These are phyloP conservation scores for Dioscorea cayenensis DNA, from an alignment of 116 monocot genomes.

Conservation along the genomic window DNA sequence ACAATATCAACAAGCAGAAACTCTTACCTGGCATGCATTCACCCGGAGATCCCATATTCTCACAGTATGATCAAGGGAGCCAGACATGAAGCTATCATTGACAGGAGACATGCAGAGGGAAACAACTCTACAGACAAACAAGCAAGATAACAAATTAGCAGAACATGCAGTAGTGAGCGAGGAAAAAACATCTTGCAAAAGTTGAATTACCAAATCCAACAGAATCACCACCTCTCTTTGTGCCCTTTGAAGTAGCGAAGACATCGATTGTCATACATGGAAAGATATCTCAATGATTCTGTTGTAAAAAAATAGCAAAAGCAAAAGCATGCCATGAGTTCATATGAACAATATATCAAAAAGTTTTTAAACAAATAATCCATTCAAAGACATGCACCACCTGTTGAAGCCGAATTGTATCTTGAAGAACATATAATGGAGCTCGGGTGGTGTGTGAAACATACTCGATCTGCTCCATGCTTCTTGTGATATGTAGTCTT, in stretches of 20 bases:
- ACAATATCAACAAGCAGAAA: slow-evolving; percentile 6
- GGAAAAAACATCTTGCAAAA: neutral
- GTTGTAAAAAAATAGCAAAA: neutral
- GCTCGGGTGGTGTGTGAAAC: slow-evolving; percentile 97
- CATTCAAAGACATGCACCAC: slow-evolving; percentile 18
- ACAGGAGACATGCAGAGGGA: slow-evolving; percentile 99
- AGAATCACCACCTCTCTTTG: slow-evolving; percentile 59
- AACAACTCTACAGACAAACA: slow-evolving; percentile 61
- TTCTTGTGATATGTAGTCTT: slow-evolving; percentile 97
- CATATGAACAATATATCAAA: neutral
- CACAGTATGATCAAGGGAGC: slow-evolving; percentile 92
- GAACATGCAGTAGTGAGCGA: neutral
- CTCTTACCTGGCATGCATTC: slow-evolving; percentile 93
- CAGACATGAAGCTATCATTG: slow-evolving; percentile 99
- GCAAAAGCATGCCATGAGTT: neutral
- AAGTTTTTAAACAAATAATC: neutral
- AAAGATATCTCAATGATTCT: slow-evolving; percentile 87
- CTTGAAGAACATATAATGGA: slow-evolving; percentile 95
- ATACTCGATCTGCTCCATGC: slow-evolving; percentile 84
- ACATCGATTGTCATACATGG: slow-evolving; percentile 94
- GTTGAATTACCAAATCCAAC: slow-evolving; percentile 6
- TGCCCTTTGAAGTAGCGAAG: slow-evolving; percentile 96
- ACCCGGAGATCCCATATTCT: slow-evolving; percentile 99
- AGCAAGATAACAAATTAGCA: neutral
- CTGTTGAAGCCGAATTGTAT: slow-evolving; percentile 67